Base-by-base conservation (phyloP, 805 yeast genomes). In the Kluyveromyces dobzhanskii region DNA sequence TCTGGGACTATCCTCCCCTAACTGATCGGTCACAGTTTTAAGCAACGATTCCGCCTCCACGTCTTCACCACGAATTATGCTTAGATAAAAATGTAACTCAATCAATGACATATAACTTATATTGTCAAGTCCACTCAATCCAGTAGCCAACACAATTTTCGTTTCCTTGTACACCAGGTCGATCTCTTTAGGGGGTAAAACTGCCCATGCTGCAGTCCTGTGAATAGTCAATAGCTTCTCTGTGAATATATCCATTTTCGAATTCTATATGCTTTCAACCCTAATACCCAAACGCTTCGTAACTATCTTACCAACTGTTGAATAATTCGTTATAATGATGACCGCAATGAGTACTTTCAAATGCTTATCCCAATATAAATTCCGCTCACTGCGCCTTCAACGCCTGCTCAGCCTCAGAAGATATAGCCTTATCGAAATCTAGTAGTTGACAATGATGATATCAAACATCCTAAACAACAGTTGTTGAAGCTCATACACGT, bases 21-120 rank as follows among this genome's bases (percentile, higher is more conserved):
- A 78, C 52, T 75, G 74, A 53, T 88, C 96, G 26, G 72, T 56
- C 12, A 88, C 54, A 33, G 76, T 64, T 41, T 80, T 83, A 41
- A 85, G 69, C 44, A 76, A 64, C 9, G 73, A 60, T 48, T 80
- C 75, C 9, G 96, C 95, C 45, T 78, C 86, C 2, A 67, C 61
- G 53, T 85, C 95, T 41, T 76, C 71, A 37, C 74, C 67, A n/a
- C 81, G 64, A 40, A 71, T 57, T 27, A 88, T 58, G 4, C 79
- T 64, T 13, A 87, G 65, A 51, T 75, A 76, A 57, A 85, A 85
- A 37, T 82, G 78, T 50, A 85, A 70, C 56, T 85, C 94, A 46
- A 78, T 65, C 23, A 88, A 57, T 6, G 73, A 67, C 54, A 71
- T 78, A 37, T 71, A 59, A n/a, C 75, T 69, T 2, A 58, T 50